Percentiles rank a stretch among this genome's conserved stretches.
These are phyloP conservation scores for Salvia rosmarinus DNA, from an alignment of 257 asterid species.

Conservation along the genomic window DNA sequence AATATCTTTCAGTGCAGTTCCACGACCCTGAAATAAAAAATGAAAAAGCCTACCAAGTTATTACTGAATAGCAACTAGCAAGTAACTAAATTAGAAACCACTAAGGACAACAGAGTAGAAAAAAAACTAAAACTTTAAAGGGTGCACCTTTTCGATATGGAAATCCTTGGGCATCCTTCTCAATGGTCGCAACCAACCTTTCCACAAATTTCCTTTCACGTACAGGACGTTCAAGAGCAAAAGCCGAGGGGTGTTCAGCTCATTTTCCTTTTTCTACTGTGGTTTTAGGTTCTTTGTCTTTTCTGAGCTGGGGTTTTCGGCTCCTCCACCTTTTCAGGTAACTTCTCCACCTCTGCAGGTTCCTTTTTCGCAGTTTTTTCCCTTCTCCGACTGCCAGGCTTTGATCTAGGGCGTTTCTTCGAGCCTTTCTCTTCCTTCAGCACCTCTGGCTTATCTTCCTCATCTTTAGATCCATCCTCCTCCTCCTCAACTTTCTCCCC, in stretches of 20 bases:
- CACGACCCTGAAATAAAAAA: slow-evolving; percentile 79
- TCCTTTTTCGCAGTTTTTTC: slow-evolving; percentile 48
- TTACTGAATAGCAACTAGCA: slow-evolving; percentile 9
- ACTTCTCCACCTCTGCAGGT: slow-evolving; percentile 54
- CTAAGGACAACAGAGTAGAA: background rate
- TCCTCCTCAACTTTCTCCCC: slow-evolving; percentile 43
- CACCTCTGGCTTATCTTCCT: slow-evolving; percentile 41
- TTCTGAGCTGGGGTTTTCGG: slow-evolving; percentile 33
- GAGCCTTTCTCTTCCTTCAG: slow-evolving; percentile 35
- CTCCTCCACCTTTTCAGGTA: background rate
- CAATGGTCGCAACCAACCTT: slow-evolving; percentile 82
- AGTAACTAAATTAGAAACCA: background rate
- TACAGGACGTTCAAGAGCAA: slow-evolving; percentile 79
- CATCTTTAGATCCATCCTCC: slow-evolving; percentile 43
- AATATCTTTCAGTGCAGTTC: slow-evolving; percentile 90
- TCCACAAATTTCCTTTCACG: slow-evolving; percentile 94
- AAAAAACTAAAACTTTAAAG: slow-evolving; percentile 5
- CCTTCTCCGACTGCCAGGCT: slow-evolving; percentile 44
- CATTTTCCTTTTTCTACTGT: slow-evolving; percentile 43
- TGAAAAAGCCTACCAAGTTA: slow-evolving; percentile 2
- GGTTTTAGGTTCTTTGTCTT: slow-evolving; percentile 41
- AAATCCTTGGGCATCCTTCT: slow-evolving; percentile 71
- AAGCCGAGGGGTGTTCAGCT: slow-evolving; percentile 66
- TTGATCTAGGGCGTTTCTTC: slow-evolving; percentile 61
- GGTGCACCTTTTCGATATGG: slow-evolving; percentile 73